Conservation (phyloP, 1,284 basidiomycete species). For the Omphalotus olearius region DNA sequence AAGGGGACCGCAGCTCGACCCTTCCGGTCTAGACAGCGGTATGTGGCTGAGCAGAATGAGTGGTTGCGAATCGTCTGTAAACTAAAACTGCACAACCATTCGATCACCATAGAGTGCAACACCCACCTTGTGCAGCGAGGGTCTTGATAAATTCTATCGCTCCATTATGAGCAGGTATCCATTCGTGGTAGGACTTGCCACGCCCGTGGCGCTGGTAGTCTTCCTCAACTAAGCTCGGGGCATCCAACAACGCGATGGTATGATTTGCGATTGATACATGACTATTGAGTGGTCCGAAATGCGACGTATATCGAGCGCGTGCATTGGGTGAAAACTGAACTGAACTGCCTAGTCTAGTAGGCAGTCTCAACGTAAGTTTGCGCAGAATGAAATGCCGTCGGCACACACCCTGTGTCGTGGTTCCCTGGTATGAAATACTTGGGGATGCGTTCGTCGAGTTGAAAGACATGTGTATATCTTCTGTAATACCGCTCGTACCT, state of each 20-base stretch:
- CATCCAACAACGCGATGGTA: slow-evolving; percentile 70
- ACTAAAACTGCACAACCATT: slow-evolving; percentile 10
- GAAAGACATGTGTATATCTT: slow-evolving; percentile 72
- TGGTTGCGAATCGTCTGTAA: slow-evolving; percentile 19
- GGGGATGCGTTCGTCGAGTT: slow-evolving; percentile 33
- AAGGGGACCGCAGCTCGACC: slow-evolving; percentile 68
- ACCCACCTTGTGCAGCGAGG: slow-evolving; percentile 42
- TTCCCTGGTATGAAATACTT: slow-evolving; percentile 83
- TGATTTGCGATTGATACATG: slow-evolving; percentile 60
- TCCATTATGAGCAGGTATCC: slow-evolving; percentile 54
- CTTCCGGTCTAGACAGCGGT: slow-evolving; percentile 66
- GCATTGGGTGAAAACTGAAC: slow-evolving; percentile 56
- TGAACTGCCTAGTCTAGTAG: slow-evolving; percentile 52
- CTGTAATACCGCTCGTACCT: slow-evolving; percentile 67
- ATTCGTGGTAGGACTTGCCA: slow-evolving; percentile 45
- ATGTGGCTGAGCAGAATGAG: slow-evolving; percentile 16
- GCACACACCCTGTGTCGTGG: slow-evolving; percentile 73
- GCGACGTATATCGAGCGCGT: slow-evolving; percentile 55
- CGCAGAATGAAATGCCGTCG: not conserved
- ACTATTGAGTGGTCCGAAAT: slow-evolving; percentile 65
- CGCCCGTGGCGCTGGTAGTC: slow-evolving; percentile 58
- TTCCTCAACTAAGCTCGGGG: slow-evolving; percentile 77
- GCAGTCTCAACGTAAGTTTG: slow-evolving; percentile 2
- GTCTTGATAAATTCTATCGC: slow-evolving; percentile 66
- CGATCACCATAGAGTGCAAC: slow-evolving; percentile 13